phyloP scores from a whole-genome alignment of 768 basidiomycete genomes.

The Naganishia onofrii region DNA sequence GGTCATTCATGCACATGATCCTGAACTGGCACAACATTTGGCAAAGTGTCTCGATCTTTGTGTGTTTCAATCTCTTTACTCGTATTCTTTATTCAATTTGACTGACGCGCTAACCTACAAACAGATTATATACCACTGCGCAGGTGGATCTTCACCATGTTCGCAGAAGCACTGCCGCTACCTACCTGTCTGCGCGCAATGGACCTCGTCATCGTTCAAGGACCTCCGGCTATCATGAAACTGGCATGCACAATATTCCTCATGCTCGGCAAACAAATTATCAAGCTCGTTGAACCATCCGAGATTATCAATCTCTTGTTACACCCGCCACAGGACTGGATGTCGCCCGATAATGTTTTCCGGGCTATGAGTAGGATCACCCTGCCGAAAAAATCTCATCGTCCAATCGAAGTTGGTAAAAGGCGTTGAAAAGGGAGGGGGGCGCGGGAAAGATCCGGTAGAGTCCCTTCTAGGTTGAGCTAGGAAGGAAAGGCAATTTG shows the following conservation, averaged over 20 bases:
- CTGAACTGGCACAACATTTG: constrained; percentile 7
- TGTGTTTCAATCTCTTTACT: neutral
- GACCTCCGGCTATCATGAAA: constrained; percentile 15
- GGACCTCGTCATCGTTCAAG: constrained; percentile 30
- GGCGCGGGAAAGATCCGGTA: too few species aligned
- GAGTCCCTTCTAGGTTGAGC: neutral
- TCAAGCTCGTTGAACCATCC: neutral
- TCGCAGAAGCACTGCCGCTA: constrained; percentile 24
- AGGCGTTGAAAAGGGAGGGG: neutral
- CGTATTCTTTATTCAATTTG: neutral
- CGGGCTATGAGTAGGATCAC: constrained; percentile 17
- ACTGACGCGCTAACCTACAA: neutral
- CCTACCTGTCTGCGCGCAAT: constrained; percentile 26
- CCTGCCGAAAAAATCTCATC: constrained; percentile 7
- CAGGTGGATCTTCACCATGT: constrained; percentile 24
- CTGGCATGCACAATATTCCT: constrained; percentile 8
- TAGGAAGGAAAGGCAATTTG: neutral
- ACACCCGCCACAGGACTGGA: constrained; percentile 29
- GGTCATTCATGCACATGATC: constrained; percentile 12
- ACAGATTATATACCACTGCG: constrained; percentile 9
- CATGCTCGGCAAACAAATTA: constrained; percentile 19
- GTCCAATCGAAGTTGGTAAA: neutral
- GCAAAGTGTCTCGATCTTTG: constrained; percentile 12
- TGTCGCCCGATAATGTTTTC: constrained; percentile 27
- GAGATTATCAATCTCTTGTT: constrained; percentile 13